Evolutionary conservation across 768 basidiomycete genomes (phyloP).

Genomic region (Russula griseocarnosa): DNA sequence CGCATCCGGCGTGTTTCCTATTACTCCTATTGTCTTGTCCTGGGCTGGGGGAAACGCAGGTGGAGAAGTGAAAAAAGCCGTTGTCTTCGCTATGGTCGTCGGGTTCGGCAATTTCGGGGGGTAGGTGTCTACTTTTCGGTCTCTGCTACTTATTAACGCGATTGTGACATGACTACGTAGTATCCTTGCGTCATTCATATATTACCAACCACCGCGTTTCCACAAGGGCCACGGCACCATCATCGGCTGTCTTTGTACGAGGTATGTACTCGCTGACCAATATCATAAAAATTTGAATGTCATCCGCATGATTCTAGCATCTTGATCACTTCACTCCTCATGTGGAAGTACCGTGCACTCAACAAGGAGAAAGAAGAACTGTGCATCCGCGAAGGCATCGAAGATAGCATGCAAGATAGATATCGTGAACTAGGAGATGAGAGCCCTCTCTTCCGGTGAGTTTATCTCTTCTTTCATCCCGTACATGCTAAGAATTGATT

Average conservation of each 20-base stretch:
- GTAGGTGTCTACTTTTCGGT: conserved; percentile 30
- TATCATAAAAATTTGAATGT: neutral
- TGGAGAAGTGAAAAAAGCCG: conserved; percentile 50
- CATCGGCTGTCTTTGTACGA: conserved; percentile 34
- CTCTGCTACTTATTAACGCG: conserved; percentile 8
- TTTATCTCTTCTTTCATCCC: neutral
- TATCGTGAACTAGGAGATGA: conserved; percentile 50
- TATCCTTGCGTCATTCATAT: conserved; percentile 44
- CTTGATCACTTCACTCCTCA: conserved; percentile 40
- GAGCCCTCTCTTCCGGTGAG: conserved; percentile 53
- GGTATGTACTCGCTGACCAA: conserved; percentile 15
- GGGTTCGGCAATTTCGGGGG: conserved; percentile 56
- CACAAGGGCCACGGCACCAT: conserved; percentile 41
- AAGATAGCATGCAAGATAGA: conserved; percentile 38
- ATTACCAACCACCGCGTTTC: conserved; percentile 39
- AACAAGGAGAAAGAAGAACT: conserved; percentile 47
- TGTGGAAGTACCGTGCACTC: conserved; percentile 47
- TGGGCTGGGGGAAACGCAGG: conserved; percentile 57
- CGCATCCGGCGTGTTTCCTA: conserved; percentile 51
- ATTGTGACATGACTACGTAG: conserved; percentile 28
- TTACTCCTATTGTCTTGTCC: conserved; percentile 45
- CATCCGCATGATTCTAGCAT: conserved; percentile 35
- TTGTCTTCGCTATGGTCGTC: conserved; percentile 51
- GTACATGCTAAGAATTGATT: neutral
- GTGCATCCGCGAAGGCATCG: conserved; percentile 45